Evolutionary conservation across 2,329 filamentous ascomycete genomes (phyloP).

Genomic region (Neobulgaria alba): DNA sequence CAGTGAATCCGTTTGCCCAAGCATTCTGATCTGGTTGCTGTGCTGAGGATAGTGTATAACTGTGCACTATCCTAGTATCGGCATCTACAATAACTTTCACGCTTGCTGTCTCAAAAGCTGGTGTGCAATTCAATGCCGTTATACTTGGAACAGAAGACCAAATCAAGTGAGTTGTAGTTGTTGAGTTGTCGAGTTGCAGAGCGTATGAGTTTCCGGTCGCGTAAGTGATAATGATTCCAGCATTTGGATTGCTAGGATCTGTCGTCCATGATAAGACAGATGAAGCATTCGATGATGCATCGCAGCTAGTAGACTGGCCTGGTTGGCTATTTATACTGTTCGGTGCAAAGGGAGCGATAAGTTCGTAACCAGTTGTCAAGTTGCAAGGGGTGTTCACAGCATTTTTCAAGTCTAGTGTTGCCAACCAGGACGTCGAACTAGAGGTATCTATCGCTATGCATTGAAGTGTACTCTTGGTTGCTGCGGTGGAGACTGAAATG

Average conservation of each 20-base stretch:
- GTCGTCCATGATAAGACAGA: neutral
- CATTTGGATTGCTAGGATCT: neutral
- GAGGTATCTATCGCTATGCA: slow-evolving; percentile 12
- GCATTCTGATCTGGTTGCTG: slow-evolving; percentile 6
- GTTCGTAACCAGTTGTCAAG: slow-evolving; percentile 11
- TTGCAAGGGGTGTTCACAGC: slow-evolving; percentile 5
- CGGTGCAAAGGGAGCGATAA: slow-evolving; percentile 3
- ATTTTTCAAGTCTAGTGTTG: slow-evolving; percentile 12
- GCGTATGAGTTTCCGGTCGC: slow-evolving; percentile 3
- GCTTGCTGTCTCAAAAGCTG: slow-evolving; percentile 12
- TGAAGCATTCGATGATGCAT: neutral
- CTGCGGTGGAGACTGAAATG: slow-evolving; percentile 7
- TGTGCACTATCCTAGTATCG: slow-evolving; percentile 3
- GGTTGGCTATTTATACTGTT: neutral
- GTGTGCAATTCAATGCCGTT: slow-evolving; percentile 12
- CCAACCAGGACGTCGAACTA: slow-evolving; percentile 10
- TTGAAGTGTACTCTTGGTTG: slow-evolving; percentile 8
- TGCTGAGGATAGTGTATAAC: slow-evolving; percentile 7
- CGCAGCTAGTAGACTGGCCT: neutral
- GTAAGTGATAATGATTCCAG: neutral
- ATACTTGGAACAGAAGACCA: slow-evolving; percentile 7
- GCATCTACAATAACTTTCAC: slow-evolving; percentile 10
- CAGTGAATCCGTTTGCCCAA: slow-evolving; percentile 1
- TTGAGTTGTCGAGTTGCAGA: slow-evolving; percentile 12
- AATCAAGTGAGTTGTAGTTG: neutral